Conservation (phyloP, 2,329 filamentous ascomycete species). For the Cryphonectria naterciae region DNA sequence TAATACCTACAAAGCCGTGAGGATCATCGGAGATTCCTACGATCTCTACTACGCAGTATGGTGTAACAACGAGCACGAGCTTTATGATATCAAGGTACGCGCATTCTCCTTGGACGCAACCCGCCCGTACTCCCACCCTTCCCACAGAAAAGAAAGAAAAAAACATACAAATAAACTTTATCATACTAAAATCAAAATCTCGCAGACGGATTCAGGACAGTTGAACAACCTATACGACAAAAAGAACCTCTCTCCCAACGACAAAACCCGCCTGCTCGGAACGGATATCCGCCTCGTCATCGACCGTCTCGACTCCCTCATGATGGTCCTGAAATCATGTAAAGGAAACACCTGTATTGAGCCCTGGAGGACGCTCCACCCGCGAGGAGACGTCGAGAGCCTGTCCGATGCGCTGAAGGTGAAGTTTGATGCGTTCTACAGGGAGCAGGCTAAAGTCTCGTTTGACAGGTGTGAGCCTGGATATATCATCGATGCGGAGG, state of each 20-base stretch:
- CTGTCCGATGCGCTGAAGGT: constrained; percentile 32
- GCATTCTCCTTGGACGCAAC: no score
- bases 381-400: constrained; percentile 17
- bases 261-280: constrained; percentile 30
- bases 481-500: constrained; percentile 27
- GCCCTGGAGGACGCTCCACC: constrained; percentile 31
- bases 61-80: constrained; percentile 67
- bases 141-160: no score
- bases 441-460: constrained; percentile 28
- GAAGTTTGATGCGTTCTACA: constrained; percentile 32
- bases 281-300: constrained; percentile 16
- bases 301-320: constrained; percentile 31
- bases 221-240: constrained; percentile 26
- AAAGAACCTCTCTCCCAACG: background rate
- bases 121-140: no score
- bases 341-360: constrained; percentile 28
- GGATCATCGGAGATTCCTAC: constrained; percentile 55
- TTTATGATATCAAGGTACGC: constrained; percentile 61
- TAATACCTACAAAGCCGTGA: constrained; percentile 58
- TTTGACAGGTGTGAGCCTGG: constrained; percentile 31
- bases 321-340: constrained; percentile 33
- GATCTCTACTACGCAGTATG: constrained; percentile 66
- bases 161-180: background rate
- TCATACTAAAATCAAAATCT: background rate
- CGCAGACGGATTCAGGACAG: constrained; percentile 26